Percentiles rank a stretch among this genome's conserved stretches.
Evolutionary conservation across 192 early-diverging fungal species (phyloP).

Genomic region (Coemansia sp.): DNA sequence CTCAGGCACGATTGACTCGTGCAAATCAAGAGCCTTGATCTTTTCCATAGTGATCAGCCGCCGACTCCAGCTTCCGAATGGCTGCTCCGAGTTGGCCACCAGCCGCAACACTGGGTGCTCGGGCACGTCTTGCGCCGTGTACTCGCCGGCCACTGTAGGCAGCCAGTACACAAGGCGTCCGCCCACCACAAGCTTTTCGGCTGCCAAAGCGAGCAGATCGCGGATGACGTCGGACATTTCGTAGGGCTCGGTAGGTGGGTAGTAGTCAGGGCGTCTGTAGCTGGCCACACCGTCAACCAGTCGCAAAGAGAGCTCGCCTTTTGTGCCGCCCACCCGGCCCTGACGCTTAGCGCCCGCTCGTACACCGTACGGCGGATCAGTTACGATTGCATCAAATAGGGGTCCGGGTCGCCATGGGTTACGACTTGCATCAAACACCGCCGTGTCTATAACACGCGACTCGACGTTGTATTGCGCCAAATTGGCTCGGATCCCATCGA

Average conservation of each 20-base stretch:
- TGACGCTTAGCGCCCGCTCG: conserved; percentile 94
- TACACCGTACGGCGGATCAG: conserved; percentile 95
- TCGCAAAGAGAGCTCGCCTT: conserved; percentile 25
- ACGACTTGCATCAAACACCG: conserved; percentile 85
- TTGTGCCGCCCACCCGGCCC: conserved; percentile 59
- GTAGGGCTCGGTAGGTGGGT: conserved; percentile 92
- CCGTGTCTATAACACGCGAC: conserved; percentile 72
- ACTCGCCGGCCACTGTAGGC: conserved; percentile 86
- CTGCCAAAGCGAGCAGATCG: conserved; percentile 85
- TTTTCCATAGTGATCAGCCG: conserved; percentile 97
- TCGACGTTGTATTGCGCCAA: conserved; percentile 77
- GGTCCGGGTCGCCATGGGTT: conserved; percentile 71
- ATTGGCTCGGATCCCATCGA: conserved; percentile 72
- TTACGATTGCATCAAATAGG: conserved; percentile 89
- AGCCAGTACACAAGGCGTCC: conserved; percentile 96
- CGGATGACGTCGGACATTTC: conserved; percentile 88
- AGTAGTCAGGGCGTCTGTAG: conserved; percentile 61
- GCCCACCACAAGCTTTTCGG: conserved; percentile 68
- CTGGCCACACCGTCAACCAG: conserved; percentile 45
- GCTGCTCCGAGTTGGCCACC: conserved; percentile 90
- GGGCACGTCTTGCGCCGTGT: conserved; percentile 77
- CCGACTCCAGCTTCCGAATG: conserved; percentile 90
- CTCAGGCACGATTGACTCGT: background rate
- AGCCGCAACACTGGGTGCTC: conserved; percentile 76
- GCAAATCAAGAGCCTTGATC: conserved; percentile 12